Conservation (phyloP, 108 stramenopile genomes). For the Parmales sp. region DNA sequence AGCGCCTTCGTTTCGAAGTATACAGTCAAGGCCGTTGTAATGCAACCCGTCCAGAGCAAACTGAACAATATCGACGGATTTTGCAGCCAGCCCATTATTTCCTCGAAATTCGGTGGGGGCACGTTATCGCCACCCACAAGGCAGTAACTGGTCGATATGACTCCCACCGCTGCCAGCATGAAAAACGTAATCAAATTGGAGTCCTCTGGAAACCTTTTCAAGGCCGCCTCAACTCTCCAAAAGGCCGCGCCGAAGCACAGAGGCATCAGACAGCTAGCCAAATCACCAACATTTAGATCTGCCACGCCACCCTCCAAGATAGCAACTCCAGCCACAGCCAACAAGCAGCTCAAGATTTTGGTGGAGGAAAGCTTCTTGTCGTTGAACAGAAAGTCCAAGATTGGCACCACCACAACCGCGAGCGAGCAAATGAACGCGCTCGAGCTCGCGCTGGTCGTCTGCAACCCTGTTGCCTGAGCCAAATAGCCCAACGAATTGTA, state of each 20-base stretch:
- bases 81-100: constrained; percentile 33
- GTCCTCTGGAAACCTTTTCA: too few relatives aligned
- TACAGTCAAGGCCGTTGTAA: constrained; percentile 79
- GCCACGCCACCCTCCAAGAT: constrained; percentile 56
- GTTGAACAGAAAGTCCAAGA: constrained; percentile 56
- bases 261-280: constrained; percentile 56
- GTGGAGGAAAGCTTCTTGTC: constrained; percentile 40
- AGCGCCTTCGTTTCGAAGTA: constrained; percentile 79
- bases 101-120: constrained; percentile 14
- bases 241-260: constrained; percentile 77
- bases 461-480: constrained; percentile 73
- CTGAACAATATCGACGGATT: constrained; percentile 45
- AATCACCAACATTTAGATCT: not conserved
- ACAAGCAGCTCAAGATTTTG: constrained; percentile 40
- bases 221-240: constrained; percentile 57
- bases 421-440: constrained; percentile 79
- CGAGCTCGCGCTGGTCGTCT: constrained; percentile 64
- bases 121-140: constrained; percentile 10
- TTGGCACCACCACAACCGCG: constrained; percentile 77
- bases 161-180: constrained; percentile 59
- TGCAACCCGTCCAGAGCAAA: constrained; percentile 72
- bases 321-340: constrained; percentile 74
- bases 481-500: constrained; percentile 73
- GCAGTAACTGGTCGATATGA: constrained; percentile 35
- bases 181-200: constrained; percentile 65